A percentile compares a stretch with the other conserved stretches of the same genome.
phyloP scores from a whole-genome alignment of 2,329 filamentous ascomycete genomes.

The Fusarium neocosmosporiellum region DNA sequence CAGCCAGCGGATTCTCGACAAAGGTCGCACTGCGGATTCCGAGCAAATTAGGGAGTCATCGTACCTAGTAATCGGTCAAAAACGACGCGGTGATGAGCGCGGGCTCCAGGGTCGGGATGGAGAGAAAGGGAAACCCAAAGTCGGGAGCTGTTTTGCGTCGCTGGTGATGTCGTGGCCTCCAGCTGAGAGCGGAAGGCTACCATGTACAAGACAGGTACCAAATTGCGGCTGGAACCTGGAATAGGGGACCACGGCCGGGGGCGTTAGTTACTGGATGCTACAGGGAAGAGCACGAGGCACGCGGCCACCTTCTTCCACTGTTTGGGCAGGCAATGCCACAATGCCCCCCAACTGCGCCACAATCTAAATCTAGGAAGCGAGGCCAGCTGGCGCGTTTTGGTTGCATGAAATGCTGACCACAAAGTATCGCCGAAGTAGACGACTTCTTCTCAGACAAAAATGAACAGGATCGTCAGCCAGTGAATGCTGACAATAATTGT shows the following conservation, averaged over 20 bases:
- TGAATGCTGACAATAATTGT: not conserved
- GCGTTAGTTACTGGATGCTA: not conserved
- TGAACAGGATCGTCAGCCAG: not conserved
- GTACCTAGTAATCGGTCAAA: constrained; percentile 28
- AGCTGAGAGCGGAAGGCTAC: constrained; percentile 4
- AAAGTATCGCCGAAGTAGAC: constrained; percentile 12
- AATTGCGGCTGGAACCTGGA: constrained; percentile 34
- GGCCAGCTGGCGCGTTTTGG: constrained; percentile 15
- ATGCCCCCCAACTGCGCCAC: constrained; percentile 24
- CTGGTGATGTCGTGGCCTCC: constrained; percentile 42
- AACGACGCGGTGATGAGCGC: constrained; percentile 1
- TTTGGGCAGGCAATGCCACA: not conserved
- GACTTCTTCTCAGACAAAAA: constrained; percentile 4
- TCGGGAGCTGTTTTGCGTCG: constrained; percentile 11
- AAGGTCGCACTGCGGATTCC: constrained; percentile 23
- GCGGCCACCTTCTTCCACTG: not conserved
- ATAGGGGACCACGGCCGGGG: constrained; percentile 33
- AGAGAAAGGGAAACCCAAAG: constrained; percentile 15
- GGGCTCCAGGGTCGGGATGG: not conserved
- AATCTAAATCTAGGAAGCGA: constrained; percentile 1
- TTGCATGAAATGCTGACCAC: constrained; percentile 9
- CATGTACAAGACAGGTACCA: constrained; percentile 13
- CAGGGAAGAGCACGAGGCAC: constrained; percentile 13
- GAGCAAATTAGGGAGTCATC: constrained; percentile 1
- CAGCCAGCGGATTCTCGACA: constrained; percentile 15